These are phyloP conservation scores for Schizosaccharomyces cryophilus DNA, from an alignment of 805 yeast species.

Conservation along the genomic window DNA sequence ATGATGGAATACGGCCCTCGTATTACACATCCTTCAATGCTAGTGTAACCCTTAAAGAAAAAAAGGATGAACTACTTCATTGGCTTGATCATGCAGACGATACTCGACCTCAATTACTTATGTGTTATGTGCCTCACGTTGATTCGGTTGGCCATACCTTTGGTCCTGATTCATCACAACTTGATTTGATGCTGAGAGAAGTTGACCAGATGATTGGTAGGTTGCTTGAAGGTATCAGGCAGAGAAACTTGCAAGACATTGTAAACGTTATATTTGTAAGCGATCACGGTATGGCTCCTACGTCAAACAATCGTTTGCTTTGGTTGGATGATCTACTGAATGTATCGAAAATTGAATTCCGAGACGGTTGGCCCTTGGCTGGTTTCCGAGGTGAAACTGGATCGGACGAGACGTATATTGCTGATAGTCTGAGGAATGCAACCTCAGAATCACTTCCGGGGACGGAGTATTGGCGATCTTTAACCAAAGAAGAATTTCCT, in stretches of 20 bases:
- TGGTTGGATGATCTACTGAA: constrained; percentile 51
- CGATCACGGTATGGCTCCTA: constrained; percentile 88
- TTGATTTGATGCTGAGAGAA: constrained; percentile 27
- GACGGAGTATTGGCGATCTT: constrained; percentile 20
- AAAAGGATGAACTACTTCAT: constrained; percentile 29
- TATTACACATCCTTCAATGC: constrained; percentile 38
- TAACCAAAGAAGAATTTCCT: constrained; percentile 29
- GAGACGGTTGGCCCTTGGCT: constrained; percentile 69
- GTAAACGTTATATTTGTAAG: constrained; percentile 60
- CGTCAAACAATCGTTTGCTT: constrained; percentile 41
- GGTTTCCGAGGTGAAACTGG: constrained; percentile 39
- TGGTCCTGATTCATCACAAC: constrained; percentile 40
- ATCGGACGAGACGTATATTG: constrained; percentile 22
- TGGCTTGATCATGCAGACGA: constrained; percentile 39
- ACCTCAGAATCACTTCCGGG: constrained; percentile 7
- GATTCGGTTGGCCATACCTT: constrained; percentile 53
- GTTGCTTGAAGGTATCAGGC: constrained; percentile 23
- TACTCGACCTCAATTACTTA: constrained; percentile 46
- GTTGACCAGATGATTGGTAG: constrained; percentile 43
- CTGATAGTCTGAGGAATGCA: constrained; percentile 16
- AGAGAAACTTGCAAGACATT: constrained; percentile 34
- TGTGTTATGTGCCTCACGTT: constrained; percentile 59
- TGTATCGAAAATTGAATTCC: constrained; percentile 27
- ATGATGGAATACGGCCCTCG: constrained; percentile 24
- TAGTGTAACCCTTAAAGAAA: constrained; percentile 31